Base-by-base conservation (phyloP, 2,329 filamentous ascomycete species). In the Scolecobasidium constrictum region DNA sequence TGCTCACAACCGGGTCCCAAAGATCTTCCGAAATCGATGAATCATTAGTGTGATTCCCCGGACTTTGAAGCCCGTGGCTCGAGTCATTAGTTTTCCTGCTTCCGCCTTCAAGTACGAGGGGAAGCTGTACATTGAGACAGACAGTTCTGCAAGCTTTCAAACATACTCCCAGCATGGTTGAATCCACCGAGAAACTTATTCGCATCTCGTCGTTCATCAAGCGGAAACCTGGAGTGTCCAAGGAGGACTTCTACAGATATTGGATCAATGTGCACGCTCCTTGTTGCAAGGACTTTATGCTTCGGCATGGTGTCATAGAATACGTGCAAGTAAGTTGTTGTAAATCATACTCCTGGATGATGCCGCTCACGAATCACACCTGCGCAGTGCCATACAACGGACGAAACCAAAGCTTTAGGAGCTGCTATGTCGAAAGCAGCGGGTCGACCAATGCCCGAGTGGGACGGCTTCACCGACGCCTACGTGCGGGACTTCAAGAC, bases 251-350 rank as follows among this genome's bases (percentile, higher is more conserved):
- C 44, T 48, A 49, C 34, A 46, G 48, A 31, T 43, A 52, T 35
- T 50, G 47, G 50, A 47, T 45, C 3, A 39, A 49, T 22, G 46
- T 48, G 5, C 49, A 52, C 33, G 50, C 42, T 9, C 49, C 50
- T 0, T 26, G 49, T n/a, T 47, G 44, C 19, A 45, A 43, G 20
- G 50, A 52, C 22, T 50, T 49, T 40, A 50, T 52, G 47, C 40
- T 46, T 33, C 40, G 48, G 12, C 49, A 49, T 20, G 26, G 26
- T 9, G 26, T 31, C 15, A n/a, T 31, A 9, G 26, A 31, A 31
- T 31, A 31, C 26, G 15, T 15, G 9, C 26, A 31, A n/a, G 26
- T 15, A 31, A 31, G 26, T 31, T 9, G 26, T n/a, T n/a, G n/a
- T n/a, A n/a, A n/a, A n/a, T n/a, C 26, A 31, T 31, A 31, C 26